These are phyloP conservation scores for Camellia oleifera DNA, from an alignment of 179 eudicot genomes.

Conservation along the genomic window DNA sequence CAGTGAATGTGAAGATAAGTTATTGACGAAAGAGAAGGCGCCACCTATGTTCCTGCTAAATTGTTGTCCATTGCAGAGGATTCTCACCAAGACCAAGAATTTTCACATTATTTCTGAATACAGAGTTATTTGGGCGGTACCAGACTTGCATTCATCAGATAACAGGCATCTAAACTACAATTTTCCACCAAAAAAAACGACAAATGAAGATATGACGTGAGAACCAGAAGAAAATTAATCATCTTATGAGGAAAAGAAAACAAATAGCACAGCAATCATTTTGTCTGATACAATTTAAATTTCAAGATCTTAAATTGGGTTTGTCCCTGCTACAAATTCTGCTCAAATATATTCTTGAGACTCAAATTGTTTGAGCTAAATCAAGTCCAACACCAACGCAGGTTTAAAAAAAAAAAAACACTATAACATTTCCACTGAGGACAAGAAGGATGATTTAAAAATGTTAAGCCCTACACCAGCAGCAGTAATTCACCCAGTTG, in stretches of 20 bases:
- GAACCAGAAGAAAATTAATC: background rate
- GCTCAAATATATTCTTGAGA: background rate
- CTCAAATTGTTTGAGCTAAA: background rate
- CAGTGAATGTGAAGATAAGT: background rate
- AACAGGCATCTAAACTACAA: background rate
- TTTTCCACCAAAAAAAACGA: background rate
- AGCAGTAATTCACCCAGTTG: slow-evolving; percentile 44
- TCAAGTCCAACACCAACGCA: background rate
- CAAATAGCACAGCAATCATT: background rate
- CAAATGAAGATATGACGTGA: background rate
- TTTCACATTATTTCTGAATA: background rate
- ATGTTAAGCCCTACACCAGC: background rate
- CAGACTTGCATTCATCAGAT: background rate
- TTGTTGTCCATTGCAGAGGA: background rate
- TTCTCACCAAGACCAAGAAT: background rate
- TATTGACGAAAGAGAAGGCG: background rate
- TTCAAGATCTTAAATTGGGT: background rate
- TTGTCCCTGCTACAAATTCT: background rate
- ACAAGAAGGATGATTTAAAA: background rate
- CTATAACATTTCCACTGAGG: background rate
- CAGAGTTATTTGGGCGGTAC: background rate
- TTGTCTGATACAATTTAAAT: background rate
- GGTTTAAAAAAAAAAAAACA: background rate
- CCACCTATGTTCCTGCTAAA: background rate
- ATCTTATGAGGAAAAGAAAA: background rate